These are phyloP conservation scores for Helicostylum pulchrum DNA, from an alignment of 192 early-diverging fungal genomes.

Conservation along the genomic window DNA sequence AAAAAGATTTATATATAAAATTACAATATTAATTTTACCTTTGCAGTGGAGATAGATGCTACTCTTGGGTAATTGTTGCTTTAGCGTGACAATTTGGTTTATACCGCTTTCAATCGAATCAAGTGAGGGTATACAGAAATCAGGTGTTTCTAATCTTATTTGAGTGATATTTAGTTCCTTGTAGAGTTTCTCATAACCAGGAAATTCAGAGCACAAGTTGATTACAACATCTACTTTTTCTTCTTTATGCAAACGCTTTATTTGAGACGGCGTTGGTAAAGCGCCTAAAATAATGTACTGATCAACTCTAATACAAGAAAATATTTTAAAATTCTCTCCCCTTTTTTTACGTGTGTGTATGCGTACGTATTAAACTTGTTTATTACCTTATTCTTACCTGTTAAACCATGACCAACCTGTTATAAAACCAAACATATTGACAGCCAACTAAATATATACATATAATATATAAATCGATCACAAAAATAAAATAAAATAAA, in stretches of 20 bases:
- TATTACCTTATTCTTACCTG: conserved; percentile 9
- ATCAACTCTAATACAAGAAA: conserved; percentile 18
- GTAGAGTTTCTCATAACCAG: conserved; percentile 37
- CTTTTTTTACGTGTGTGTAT: no score
- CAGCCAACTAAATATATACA: conserved; percentile 11
- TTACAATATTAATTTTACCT: no score
- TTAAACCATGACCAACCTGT: conserved; percentile 36
- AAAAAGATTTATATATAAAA: no score
- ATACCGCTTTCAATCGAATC: conserved; percentile 36
- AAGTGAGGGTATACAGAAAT: conserved; percentile 40
- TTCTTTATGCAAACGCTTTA: conserved; percentile 17
- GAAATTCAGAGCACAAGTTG: conserved; percentile 52
- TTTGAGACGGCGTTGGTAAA: conserved; percentile 27
- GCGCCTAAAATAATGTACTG: conserved; percentile 27
- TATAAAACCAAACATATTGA: conserved; percentile 21
- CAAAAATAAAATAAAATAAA: background rate
- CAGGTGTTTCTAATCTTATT: conserved; percentile 40
- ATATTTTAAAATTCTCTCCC: background rate
- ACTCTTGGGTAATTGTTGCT: background rate
- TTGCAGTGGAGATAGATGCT: conserved; percentile 46
- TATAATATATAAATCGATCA: background rate
- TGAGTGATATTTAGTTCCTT: conserved; percentile 36
- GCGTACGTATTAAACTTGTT: background rate
- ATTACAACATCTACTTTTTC: conserved; percentile 32
- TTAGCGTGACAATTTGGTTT: background rate